phyloP scores from a whole-genome alignment of 2,329 filamentous ascomycete genomes.

The Fusarium coicis region DNA sequence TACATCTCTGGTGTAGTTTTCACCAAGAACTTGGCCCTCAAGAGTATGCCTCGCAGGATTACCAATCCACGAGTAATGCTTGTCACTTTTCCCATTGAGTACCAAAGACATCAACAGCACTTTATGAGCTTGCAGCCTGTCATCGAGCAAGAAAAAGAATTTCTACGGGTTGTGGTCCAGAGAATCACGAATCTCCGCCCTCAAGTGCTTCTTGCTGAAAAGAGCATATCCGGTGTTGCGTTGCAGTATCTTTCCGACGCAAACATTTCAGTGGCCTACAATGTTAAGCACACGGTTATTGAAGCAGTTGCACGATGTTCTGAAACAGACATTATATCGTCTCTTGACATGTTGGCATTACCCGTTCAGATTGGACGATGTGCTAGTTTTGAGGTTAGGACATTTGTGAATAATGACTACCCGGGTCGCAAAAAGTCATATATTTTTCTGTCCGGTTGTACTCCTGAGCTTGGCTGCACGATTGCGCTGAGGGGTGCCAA shows the following conservation, averaged over 20 bases:
- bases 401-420: conserved; percentile 83
- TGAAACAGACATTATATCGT: conserved; percentile 91
- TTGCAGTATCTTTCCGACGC: conserved; percentile 88
- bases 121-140: conserved; percentile 99
- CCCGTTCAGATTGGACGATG: conserved; percentile 80
- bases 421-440: conserved; percentile 89
- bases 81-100: conserved; percentile 95
- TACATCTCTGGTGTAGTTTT: conserved; percentile 98
- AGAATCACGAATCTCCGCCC: conserved; percentile 88
- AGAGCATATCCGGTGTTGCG: conserved; percentile 90
- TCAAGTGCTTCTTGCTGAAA: conserved; percentile 89
- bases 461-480: conserved; percentile 90
- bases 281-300: conserved; percentile 95
- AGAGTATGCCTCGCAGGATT: conserved; percentile 93
- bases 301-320: conserved; percentile 94
- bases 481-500: conserved; percentile 89
- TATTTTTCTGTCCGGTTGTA: conserved; percentile 92
- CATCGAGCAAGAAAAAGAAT: conserved; percentile 96
- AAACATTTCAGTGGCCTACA: conserved; percentile 92
- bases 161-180: conserved; percentile 88
- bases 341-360: conserved; percentile 88
- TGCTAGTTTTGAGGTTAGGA: conserved; percentile 92
- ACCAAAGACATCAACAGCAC: conserved; percentile 85
- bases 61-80: conserved; percentile 87
- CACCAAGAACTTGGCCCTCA: conserved; percentile 94